A percentile compares a stretch with the other conserved stretches of the same genome.
Conservation (phyloP, 78 protist genomes). For the Dictyostelium discoideum region DNA sequence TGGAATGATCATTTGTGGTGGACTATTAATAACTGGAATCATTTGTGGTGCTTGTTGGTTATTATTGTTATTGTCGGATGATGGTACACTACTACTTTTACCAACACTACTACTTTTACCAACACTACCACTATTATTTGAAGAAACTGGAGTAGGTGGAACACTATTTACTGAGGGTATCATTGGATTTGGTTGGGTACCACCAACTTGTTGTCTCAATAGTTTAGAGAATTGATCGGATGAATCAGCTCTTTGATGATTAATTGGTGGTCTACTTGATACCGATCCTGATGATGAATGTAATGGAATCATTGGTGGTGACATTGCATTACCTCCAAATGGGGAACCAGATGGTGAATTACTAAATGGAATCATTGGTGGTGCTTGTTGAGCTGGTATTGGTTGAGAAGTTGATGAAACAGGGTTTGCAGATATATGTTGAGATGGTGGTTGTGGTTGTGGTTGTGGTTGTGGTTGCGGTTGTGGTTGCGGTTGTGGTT, state of each 20-base stretch:
- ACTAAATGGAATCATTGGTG: neutral
- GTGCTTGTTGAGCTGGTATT: neutral
- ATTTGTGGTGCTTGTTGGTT: conserved; percentile 11
- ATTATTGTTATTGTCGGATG: neutral
- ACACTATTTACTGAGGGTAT: neutral
- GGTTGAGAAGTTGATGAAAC: neutral
- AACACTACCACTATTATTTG: neutral
- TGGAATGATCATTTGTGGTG: conserved; percentile 12
- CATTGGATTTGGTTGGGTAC: neutral
- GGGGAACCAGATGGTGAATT: neutral
- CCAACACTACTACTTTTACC: neutral
- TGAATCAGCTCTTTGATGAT: conserved; percentile 34
- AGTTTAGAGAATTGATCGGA: conserved; percentile 21
- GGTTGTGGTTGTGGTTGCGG: neutral
- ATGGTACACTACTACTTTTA: too few relatives aligned
- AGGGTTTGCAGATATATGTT: neutral
- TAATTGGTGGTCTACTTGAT: neutral
- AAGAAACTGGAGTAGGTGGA: neutral
- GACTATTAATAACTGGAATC: neutral
- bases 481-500: neutral
- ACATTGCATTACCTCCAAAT: neutral
- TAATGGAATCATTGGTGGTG: neutral
- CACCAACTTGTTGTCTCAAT: neutral
- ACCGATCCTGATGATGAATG: neutral
- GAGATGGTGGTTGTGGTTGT: neutral